These are phyloP conservation scores for Debaryomyces robertsiae DNA, from an alignment of 1,139 yeast species.

Conservation along the genomic window DNA sequence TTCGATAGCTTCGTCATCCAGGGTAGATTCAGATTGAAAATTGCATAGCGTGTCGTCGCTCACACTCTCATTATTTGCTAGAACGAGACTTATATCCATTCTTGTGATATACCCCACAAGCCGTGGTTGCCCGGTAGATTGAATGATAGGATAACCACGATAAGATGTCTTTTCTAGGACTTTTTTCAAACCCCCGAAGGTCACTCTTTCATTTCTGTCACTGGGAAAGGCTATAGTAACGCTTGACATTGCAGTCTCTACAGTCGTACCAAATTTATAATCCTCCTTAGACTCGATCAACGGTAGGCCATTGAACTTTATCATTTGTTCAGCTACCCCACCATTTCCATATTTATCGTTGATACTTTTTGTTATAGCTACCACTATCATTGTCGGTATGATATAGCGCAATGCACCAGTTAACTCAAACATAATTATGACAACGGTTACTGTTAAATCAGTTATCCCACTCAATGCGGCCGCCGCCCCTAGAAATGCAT, in stretches of 20 bases:
- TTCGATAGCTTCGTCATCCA: constrained; percentile 24
- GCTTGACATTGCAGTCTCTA: constrained; percentile 66
- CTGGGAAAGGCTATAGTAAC: constrained; percentile 54
- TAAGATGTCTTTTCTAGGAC: constrained; percentile 42
- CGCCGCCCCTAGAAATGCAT: constrained; percentile 97
- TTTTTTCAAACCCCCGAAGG: constrained; percentile 36
- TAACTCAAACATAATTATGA: constrained; percentile 91
- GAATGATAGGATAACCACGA: constrained; percentile 60
- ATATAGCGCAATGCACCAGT: constrained; percentile 92
- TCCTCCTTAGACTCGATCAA: constrained; percentile 77
- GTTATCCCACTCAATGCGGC: constrained; percentile 95
- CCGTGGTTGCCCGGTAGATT: constrained; percentile 33
- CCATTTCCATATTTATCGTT: constrained; percentile 74
- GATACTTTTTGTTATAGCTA: constrained; percentile 82
- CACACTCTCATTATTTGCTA: constrained; percentile 20
- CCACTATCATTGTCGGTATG: constrained; percentile 94
- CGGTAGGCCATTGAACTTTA: constrained; percentile 85
- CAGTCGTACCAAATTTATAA: constrained; percentile 54
- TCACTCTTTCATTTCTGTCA: constrained; percentile 30
- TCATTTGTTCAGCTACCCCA: constrained; percentile 97
- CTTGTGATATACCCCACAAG: constrained; percentile 41
- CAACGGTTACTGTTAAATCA: constrained; percentile 87
- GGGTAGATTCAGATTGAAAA: constrained; percentile 17
- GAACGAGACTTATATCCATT: constrained; percentile 31
- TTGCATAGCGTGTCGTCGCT: constrained; percentile 22